Base-by-base conservation (phyloP, 257 asterid species). In the Orobanche coerulescens region DNA sequence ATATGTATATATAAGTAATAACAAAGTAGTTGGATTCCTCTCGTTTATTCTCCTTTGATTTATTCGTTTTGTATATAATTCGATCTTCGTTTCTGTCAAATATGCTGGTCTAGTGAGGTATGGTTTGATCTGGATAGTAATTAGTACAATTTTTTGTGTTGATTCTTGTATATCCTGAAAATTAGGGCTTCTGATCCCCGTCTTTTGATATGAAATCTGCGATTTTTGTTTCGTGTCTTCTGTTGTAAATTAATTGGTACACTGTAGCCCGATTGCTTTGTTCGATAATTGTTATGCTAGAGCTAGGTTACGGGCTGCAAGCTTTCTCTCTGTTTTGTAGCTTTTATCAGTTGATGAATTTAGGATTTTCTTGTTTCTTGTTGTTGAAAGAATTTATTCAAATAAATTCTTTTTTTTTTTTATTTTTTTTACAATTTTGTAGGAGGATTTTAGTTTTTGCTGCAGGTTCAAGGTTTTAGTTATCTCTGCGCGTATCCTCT, bases 41-140 rank as follows among this genome's bases (percentile, higher is more conserved):
- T 16, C 40, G 7, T 7, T 28, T n/a, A n/a, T 62, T 2, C 20
- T 31, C 19, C 8, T 36, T n/a, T 16, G 48, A 34, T 5, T 25
- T 28, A 5, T 6, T 47, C 1, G 24, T 7, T 30, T 20, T 62
- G 26, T 49, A 42, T 13, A 14, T 49, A 33, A 16, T 31, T 62
- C 15, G 39, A 46, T 44, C 39, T 54, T 44, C 39, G 47, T 66
- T 19, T 22, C 36, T 36, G 22, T 55, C 40, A 13, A 5, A 46
- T 46, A 24, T 59, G 62, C 67, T 54, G 46, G 24, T 53, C 44
- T 47, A 5, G 43, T 65, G 69, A 65, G 65, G 68, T 60, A 28
- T 51, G 40, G 6, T 66, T 47, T 58, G 47, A 26, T 40, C 64
- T 40, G 23, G 37, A 20, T 14, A 7, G 5, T 48, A 25, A 19